Base-by-base conservation (phyloP, 2,329 filamentous ascomycete species). In the Cytospora piceicola region DNA sequence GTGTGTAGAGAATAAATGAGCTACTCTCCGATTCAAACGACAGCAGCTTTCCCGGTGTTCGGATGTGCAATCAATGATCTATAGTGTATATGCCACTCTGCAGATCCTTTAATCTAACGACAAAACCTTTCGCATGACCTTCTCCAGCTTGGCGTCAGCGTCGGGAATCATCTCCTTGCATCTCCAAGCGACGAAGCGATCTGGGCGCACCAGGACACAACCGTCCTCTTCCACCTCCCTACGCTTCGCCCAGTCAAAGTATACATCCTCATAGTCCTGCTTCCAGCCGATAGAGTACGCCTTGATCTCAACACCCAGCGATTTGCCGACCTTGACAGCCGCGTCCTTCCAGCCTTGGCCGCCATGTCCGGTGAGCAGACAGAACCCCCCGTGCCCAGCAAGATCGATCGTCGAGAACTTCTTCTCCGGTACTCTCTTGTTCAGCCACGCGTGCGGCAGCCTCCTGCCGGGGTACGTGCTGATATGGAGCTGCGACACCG, bases 401-500 rank as follows among this genome's bases (percentile, higher is more conserved):
- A 90, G 74, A 72, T 90, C 87, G 55, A 86, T 82, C 0, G 86
- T 89, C 1, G 85, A 88, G 22, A 85, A 75, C 17, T 76, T 75
- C 61, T 78, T 71, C 12, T 75, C 75, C 0, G 85, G 81, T 14
- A 78, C 70, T 8, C 77, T 70, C 24, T 78, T 79, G 74, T 87
- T 84, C 20, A 90, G 75, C 88, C 88, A 90, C 0, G 79, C 86
- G 73, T 90, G 88, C 6, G 88, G 88, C 27, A 89, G 74, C 2
- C 87, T 78, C 34, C 78, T 78, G 9, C 88, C 88, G 0, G 88
- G 88, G 69, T 82, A 87, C 3, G 87, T 89, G 58, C 74, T 81
- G 46, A 79, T 77, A 39, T 77, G 73, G 68, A 83, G 76, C 49
- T 81, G 71, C 15, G 80, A 71, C 6, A 82, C 77, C 0, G 75